Evolutionary conservation across 2,329 filamentous ascomycete species (phyloP).

Genomic region (Cladophialophora chaetospira): DNA sequence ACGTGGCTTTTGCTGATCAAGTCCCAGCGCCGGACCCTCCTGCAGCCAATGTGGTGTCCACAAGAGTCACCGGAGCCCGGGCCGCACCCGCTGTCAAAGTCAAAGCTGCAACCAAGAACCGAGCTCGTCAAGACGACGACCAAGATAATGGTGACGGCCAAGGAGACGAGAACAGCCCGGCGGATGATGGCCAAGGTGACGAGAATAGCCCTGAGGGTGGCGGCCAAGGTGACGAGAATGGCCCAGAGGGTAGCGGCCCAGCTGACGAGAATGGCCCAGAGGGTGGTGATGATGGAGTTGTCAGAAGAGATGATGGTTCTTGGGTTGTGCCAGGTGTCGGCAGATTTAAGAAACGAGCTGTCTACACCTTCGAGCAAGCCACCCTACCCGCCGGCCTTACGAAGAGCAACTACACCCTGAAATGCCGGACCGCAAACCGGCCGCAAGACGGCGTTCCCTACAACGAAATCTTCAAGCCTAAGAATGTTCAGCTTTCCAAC

Average conservation of each 20-base stretch:
- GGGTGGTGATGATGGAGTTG: not conserved
- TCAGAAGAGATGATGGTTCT: constrained; percentile 6
- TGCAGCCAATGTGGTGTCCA: not conserved
- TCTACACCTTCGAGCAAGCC: constrained; percentile 24
- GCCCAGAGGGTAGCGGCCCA: no score
- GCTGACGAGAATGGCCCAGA: no score
- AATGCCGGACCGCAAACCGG: not conserved
- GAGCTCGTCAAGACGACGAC: not conserved
- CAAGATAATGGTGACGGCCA: not conserved
- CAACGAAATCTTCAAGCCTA: constrained; percentile 23
- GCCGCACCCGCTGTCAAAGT: no score
- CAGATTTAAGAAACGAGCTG: constrained; percentile 23
- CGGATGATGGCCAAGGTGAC: not conserved
- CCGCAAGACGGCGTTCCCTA: no score
- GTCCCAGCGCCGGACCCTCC: not conserved
- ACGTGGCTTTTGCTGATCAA: not conserved
- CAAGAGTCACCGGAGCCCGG: no score
- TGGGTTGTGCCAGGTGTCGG: constrained; percentile 29
- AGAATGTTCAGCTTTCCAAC: constrained; percentile 26
- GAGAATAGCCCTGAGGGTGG: not conserved
- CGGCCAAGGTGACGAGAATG: not conserved
- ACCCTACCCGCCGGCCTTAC: constrained; percentile 26
- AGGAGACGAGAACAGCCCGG: no score
- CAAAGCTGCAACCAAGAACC: not conserved
- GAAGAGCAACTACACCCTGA: constrained; percentile 26